Percentiles rank a stretch among this genome's conserved stretches.
phyloP scores from a whole-genome alignment of 768 basidiomycete genomes.

The Amanita muscaria region DNA sequence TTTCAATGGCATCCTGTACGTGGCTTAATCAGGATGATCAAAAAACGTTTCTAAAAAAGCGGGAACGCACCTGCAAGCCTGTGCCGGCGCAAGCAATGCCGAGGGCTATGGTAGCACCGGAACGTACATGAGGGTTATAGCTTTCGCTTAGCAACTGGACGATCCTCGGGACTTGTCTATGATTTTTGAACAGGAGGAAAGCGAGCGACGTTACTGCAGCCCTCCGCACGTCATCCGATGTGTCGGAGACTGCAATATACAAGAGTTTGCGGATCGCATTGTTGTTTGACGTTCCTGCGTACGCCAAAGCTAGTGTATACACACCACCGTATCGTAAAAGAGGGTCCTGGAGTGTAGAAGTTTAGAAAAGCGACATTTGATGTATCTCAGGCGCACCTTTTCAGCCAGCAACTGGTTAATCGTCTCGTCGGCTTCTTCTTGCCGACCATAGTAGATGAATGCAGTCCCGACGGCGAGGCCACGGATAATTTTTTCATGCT shows the following conservation, averaged over 20 bases:
- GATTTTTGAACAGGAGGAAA: conserved; percentile 95
- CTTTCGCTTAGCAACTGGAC: conserved; percentile 96
- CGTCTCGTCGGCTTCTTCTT: conserved; percentile 86
- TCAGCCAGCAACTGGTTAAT: conserved; percentile 73
- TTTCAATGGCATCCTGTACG: conserved; percentile 83
- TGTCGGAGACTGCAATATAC: conserved; percentile 97
- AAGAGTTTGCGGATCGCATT: conserved; percentile 84
- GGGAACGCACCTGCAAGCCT: conserved; percentile 68
- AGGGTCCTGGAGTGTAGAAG: conserved; percentile 57
- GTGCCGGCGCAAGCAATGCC: conserved; percentile 98
- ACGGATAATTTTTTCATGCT: conserved; percentile 98
- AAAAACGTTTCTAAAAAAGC: background rate
- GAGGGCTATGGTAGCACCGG: conserved; percentile 91
- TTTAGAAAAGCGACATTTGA: background rate
- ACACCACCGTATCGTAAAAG: conserved; percentile 97
- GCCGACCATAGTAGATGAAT: conserved; percentile 86
- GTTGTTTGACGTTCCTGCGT: conserved; percentile 94
- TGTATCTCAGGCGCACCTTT: conserved; percentile 47
- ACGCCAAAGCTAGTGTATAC: conserved; percentile 92
- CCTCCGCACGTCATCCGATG: conserved; percentile 92
- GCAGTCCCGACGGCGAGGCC: conserved; percentile 90
- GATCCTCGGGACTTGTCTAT: conserved; percentile 90
- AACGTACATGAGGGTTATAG: conserved; percentile 97
- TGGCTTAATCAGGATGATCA: conserved; percentile 4
- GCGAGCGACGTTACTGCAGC: conserved; percentile 95